A percentile compares a stretch with the other conserved stretches of the same genome.
These are phyloP conservation scores for Aphanomyces invadans DNA, from an alignment of 352 stramenopile species.

Conservation along the genomic window DNA sequence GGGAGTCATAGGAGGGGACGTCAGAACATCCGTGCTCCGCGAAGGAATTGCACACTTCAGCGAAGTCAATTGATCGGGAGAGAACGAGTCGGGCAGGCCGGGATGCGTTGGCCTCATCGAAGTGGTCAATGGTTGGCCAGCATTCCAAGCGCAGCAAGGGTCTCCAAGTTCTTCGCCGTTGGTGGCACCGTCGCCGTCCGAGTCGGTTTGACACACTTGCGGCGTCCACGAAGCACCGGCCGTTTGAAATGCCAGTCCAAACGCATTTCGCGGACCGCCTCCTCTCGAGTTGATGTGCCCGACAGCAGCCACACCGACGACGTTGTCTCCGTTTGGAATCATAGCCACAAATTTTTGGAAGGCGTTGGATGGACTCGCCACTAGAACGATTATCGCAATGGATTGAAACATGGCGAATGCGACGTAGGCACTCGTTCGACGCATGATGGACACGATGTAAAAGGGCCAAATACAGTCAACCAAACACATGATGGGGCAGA, in stretches of 20 bases:
- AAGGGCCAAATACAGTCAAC: too few species aligned
- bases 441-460: too few species aligned
- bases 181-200: constrained; percentile 68
- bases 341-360: constrained; percentile 25
- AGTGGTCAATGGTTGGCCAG: constrained; percentile 25
- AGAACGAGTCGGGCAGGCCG: constrained; percentile 2
- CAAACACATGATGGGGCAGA: too few species aligned
- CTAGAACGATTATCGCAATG: neutral
- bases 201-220: constrained; percentile 54
- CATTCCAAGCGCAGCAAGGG: constrained; percentile 60
- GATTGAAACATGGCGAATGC: too few species aligned
- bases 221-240: constrained; percentile 32
- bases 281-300: constrained; percentile 28
- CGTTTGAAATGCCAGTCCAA: constrained; percentile 39
- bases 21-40: too few species aligned
- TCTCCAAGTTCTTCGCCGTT: constrained; percentile 83
- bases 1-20: too few species aligned
- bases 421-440: too few species aligned
- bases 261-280: constrained; percentile 35
- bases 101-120: neutral
- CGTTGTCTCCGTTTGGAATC: constrained; percentile 32
- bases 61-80: neutral
- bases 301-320: constrained; percentile 27
- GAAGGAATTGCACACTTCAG: constrained; percentile 19
- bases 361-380: neutral